Evolutionary conservation across 1,139 yeast genomes (phyloP), one percentile per base, ranked within the genome.

Genomic region (Debaryomycetaceae sp.): DNA sequence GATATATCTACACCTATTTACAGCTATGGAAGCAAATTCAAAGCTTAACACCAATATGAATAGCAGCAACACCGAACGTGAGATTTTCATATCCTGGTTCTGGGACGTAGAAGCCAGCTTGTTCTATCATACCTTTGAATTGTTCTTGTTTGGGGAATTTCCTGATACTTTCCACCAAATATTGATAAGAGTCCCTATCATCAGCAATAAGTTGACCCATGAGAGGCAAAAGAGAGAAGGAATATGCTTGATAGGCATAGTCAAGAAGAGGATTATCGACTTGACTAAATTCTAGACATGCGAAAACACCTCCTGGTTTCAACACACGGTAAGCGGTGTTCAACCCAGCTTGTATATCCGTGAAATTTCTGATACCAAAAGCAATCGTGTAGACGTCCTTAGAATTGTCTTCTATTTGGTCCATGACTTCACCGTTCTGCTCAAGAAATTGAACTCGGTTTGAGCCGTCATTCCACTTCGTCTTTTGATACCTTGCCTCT

Each of bases 271-370:
- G 83, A 62, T 89, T 87, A 46, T 87, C 87, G 47, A 95, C 97
- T 62, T 90, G 93, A 47, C 96, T 85, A 60, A 93, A 93, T 65
- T 93, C 99, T 49, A 93, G 77, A 66, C 98, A 91, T 36, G 97
- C 97, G 64, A 93, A 95, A 42, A 95, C 88, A 58, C 99, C 99
- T 59, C 99, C 99, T n/a, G 97, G 99, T 66, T 86, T 88, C 60
- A 93, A 78, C 30, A 91, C 95, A 57, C 99, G 80, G 71, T 91
- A 87, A 34, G 99, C 99, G 24, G 97, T 87, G 56, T 87, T 78
- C 57, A 93, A 78, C 30, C 98, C 99, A 7, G 89, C 90, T 68
- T 91, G 97, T 53, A 93, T 85, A 61, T 93, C 78, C 48, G 99
- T 93, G 65, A 95, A 95, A 67, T 93, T 93, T 68, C 99, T 81